Conservation (phyloP, 2,329 filamentous ascomycete species). For the Epichloe typhina region DNA sequence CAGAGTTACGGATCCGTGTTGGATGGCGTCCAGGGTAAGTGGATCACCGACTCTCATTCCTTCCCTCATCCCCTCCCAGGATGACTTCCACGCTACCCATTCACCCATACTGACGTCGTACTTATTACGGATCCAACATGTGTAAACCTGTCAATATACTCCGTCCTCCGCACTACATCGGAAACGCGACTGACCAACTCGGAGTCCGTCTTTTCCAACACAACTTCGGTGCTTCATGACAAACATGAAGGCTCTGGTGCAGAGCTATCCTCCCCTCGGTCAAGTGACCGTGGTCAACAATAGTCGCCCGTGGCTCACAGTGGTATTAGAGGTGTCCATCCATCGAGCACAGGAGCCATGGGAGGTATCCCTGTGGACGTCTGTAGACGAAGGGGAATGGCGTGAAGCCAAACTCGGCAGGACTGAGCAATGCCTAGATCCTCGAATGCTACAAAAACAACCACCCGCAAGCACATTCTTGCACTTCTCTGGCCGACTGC, state of each 20-base stretch:
- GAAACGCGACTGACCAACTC: background rate
- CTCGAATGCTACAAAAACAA: constrained; percentile 37
- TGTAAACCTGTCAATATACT: no score
- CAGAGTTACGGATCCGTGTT: no score
- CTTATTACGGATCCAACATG: no score
- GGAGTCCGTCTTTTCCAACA: background rate
- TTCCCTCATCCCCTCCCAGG: no score
- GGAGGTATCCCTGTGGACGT: constrained; percentile 66
- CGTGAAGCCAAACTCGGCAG: constrained; percentile 33
- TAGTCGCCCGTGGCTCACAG: constrained; percentile 44
- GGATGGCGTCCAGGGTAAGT: no score
- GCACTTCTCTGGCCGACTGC: constrained; percentile 42
- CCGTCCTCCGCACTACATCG: no score
- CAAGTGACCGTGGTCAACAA: constrained; percentile 52
- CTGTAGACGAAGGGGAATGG: constrained; percentile 41
- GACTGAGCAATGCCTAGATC: constrained; percentile 14
- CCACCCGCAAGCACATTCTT: constrained; percentile 19
- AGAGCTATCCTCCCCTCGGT: constrained; percentile 57
- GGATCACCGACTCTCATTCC: no score
- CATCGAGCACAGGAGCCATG: constrained; percentile 44
- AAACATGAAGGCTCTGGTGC: constrained; percentile 26
- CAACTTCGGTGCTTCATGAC: background rate
- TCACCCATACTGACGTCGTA: no score
- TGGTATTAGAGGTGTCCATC: constrained; percentile 53
- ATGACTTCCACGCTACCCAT: no score